Base-by-base conservation (phyloP, 352 stramenopile species). In the Elongisporangium prolatum region DNA sequence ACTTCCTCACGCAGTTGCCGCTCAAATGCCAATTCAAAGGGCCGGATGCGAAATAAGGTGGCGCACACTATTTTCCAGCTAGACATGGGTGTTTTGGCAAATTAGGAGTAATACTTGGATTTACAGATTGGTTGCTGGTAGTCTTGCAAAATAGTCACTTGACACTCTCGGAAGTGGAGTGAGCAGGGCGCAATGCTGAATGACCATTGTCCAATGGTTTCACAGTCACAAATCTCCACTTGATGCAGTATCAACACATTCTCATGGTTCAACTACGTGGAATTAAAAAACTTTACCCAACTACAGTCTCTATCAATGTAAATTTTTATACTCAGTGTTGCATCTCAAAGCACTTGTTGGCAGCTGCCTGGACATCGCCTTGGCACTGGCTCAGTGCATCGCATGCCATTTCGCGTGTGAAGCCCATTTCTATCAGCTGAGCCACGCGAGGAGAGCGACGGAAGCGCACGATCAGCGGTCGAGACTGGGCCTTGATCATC, bases 401-500 rank as follows among this genome's bases (percentile, higher is more conserved):
- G 6, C 67, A 57, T 1, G 80, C 82, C 48, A 84, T 63, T 9
- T 88, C 73, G 9, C 57, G 61, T 1, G 67, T 71, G 50, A 91
- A 90, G 38, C 84, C 84, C 84, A 93, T 91, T 51, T 91, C 80
- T 25, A 88, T 44, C n/a, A 93, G 65, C 48, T 83, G 74, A 52
- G 76, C 57, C 18, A 92, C 77, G 38, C 80, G 82, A 48, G 67
- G 68, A 17, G 84, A 93, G 44, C 76, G 73, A 20, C 80, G 70
- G 64, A 93, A 92, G 4, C 84, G 84, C 56, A 93, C 77, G n/a
- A 90, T 57, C 25, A 93, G 75, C 54, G 84, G 84, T 25, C 84
- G 77, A 6, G 65, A 80, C 65, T 93, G 84, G 37, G 75, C 84
- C 59, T 91, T 90, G 59, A 93, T 89, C 80, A 93, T 89, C 65